Evolutionary conservation across 2,329 filamentous ascomycete species (phyloP).

Genomic region (Tympanopsis confertula): DNA sequence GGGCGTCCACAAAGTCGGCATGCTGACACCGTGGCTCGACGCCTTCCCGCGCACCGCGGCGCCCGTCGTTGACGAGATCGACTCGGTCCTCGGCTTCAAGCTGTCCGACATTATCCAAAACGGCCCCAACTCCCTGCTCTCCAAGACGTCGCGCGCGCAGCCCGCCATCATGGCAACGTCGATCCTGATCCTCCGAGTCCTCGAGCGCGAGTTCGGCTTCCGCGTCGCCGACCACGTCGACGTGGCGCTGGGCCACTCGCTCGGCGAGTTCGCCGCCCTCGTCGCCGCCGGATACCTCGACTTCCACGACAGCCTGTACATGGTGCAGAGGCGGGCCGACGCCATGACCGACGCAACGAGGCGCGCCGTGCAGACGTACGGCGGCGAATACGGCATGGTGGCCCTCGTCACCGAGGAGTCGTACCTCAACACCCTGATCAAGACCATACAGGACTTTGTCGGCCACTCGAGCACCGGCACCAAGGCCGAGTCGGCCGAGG

Average conservation of each 20-base stretch:
- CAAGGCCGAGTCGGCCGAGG: slow-evolving; percentile 55
- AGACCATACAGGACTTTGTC: slow-evolving; percentile 69
- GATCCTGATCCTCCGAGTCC: slow-evolving; percentile 74
- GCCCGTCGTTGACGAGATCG: slow-evolving; percentile 75
- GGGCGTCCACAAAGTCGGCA: slow-evolving; percentile 79
- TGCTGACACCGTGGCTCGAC: slow-evolving; percentile 76
- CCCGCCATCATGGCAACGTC: slow-evolving; percentile 94
- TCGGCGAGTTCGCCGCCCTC: slow-evolving; percentile 86
- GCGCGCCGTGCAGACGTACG: slow-evolving; percentile 51
- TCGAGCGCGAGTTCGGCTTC: slow-evolving; percentile 79
- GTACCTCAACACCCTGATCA: slow-evolving; percentile 58
- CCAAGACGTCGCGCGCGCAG: slow-evolving; percentile 76
- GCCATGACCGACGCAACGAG: slow-evolving; percentile 70
- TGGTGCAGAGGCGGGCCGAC: slow-evolving; percentile 69
- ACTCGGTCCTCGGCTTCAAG: slow-evolving; percentile 61
- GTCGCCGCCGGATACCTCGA: slow-evolving; percentile 72
- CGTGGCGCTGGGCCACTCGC: slow-evolving; percentile 76
- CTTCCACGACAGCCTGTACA: slow-evolving; percentile 65
- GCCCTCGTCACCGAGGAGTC: slow-evolving; percentile 79
- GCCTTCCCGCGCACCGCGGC: slow-evolving; percentile 70
- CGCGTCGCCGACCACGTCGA: slow-evolving; percentile 59
- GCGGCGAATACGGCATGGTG: slow-evolving; percentile 87
- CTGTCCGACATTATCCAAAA: slow-evolving; percentile 69
- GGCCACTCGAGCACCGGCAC: slow-evolving; percentile 53
- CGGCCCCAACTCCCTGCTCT: slow-evolving; percentile 67